Evolutionary conservation across 371 early-diverging fungal genomes (phyloP).

Genomic region (Mortierella sp.): DNA sequence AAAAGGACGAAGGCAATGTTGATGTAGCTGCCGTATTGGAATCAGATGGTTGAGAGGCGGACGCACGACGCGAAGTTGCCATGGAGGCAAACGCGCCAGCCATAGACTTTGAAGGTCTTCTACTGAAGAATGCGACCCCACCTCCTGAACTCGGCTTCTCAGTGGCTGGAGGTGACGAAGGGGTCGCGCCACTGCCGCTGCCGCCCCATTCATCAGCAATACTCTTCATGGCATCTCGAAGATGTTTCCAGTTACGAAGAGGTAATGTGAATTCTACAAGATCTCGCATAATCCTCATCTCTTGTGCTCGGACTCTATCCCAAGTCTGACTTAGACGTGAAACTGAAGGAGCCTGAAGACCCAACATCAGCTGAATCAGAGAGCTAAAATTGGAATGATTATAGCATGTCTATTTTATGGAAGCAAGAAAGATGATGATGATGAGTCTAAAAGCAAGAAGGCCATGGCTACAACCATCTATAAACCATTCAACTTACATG

Average conservation of each 20-base stretch:
- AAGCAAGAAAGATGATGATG: not conserved
- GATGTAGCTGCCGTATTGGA: not conserved
- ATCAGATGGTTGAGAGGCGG: not conserved
- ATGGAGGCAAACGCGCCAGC: not conserved
- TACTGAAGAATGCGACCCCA: constrained; percentile 18
- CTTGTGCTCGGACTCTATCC: constrained; percentile 64
- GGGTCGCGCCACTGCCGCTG: not conserved
- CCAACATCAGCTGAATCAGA: constrained; percentile 70
- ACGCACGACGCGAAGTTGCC: constrained; percentile 5
- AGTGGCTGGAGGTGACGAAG: not conserved
- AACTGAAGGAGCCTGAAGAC: constrained; percentile 71
- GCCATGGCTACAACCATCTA: not conserved
- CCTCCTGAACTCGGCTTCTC: constrained; percentile 3
- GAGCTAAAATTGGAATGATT: constrained; percentile 76
- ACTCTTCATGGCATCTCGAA: constrained; percentile 75
- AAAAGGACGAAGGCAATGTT: constrained; percentile 2
- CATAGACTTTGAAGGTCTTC: constrained; percentile 16
- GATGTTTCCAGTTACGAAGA: constrained; percentile 73
- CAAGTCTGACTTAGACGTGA: constrained; percentile 73
- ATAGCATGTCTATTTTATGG: constrained; percentile 66
- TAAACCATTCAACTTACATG: constrained; percentile 58
- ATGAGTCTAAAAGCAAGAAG: not conserved
- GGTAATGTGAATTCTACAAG: constrained; percentile 72
- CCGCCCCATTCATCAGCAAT: constrained; percentile 71
- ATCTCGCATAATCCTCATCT: constrained; percentile 67